A percentile compares a stretch with the other conserved stretches of the same genome.
These are phyloP conservation scores for Cardamine chenopodiifolia DNA, from an alignment of 345 rosid genomes.

Conservation along the genomic window DNA sequence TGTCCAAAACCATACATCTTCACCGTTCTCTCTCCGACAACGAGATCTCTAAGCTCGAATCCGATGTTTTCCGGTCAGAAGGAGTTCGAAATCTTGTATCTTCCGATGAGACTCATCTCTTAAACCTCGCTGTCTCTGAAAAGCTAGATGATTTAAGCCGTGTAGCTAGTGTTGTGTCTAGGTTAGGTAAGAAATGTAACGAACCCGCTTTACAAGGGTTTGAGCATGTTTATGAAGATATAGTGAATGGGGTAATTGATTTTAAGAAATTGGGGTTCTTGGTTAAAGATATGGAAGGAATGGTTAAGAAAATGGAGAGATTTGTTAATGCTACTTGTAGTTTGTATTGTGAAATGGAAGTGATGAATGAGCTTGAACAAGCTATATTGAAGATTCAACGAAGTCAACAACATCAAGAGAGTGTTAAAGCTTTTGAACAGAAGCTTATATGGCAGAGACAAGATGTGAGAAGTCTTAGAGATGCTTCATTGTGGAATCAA, in stretches of 20 bases:
- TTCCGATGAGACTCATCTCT: conserved; percentile 60
- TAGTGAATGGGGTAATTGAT: conserved; percentile 72
- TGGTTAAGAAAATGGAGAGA: conserved; percentile 94
- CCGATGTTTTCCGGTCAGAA: conserved; percentile 65
- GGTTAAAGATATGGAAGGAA: conserved; percentile 91
- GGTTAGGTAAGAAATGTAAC: conserved; percentile 82
- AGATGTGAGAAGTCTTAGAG: conserved; percentile 85
- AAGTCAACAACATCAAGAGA: conserved; percentile 76
- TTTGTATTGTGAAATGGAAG: conserved; percentile 91
- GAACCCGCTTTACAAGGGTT: conserved; percentile 95
- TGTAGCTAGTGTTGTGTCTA: conserved; percentile 78
- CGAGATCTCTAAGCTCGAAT: conserved; percentile 71
- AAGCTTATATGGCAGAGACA: conserved; percentile 95
- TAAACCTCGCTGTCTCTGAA: conserved; percentile 80
- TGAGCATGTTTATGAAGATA: conserved; percentile 90
- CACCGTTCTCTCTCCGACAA: conserved; percentile 79
- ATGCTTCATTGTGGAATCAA: conserved; percentile 87
- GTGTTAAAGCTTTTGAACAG: conserved; percentile 86
- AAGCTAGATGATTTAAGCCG: conserved; percentile 80
- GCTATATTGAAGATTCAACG: conserved; percentile 76
- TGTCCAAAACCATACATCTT: conserved; percentile 86
- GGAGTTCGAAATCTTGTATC: conserved; percentile 70
- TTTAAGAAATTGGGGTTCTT: conserved; percentile 79
- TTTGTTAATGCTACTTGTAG: conserved; percentile 66
- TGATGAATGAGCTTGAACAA: conserved; percentile 80